Conservation (phyloP, 768 basidiomycete species). For the Agrocybe praecox region DNA sequence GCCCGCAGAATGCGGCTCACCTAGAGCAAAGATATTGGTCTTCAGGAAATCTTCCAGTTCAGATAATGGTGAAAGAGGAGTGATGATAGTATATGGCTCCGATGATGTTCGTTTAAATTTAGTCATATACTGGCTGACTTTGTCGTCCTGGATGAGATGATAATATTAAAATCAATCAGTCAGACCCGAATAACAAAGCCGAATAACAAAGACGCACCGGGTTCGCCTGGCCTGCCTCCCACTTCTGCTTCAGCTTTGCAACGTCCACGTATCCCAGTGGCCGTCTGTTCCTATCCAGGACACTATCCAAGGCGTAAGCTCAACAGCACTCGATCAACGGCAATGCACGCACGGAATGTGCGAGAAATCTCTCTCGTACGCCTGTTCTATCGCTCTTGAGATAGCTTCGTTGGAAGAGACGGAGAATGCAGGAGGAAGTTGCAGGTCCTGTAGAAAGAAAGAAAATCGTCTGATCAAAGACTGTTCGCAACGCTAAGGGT, state of each 20-base stretch:
- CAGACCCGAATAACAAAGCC: not conserved
- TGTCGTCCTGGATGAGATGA: conserved; percentile 54
- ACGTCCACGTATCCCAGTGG: conserved; percentile 89
- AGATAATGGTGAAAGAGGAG: conserved; percentile 74
- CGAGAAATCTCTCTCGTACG: conserved; percentile 94
- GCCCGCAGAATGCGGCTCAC: conserved; percentile 36
- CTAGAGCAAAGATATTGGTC: conserved; percentile 74
- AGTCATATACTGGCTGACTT: conserved; percentile 69
- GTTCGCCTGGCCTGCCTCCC: conserved; percentile 73
- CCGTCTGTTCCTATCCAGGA: conserved; percentile 69
- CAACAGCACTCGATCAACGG: not conserved
- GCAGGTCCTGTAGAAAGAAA: conserved; percentile 57
- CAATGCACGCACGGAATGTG: conserved; percentile 72
- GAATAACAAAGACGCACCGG: conserved; percentile 44
- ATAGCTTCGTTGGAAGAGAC: conserved; percentile 74
- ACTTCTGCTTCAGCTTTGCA: conserved; percentile 69
- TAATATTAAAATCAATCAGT: conserved; percentile 1
- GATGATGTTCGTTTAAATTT: conserved; percentile 69
- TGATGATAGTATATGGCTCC: conserved; percentile 78
- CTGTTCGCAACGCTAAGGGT: not conserved
- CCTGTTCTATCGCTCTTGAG: conserved; percentile 77
- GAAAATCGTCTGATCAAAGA: not conserved
- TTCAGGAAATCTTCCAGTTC: conserved; percentile 83
- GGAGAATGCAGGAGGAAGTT: conserved; percentile 86
- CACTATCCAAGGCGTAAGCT: conserved; percentile 42